Evolutionary conservation across 345 rosid species (phyloP), one percentile per base, ranked within the genome.

Genomic region (Eutrema yunnanense): DNA sequence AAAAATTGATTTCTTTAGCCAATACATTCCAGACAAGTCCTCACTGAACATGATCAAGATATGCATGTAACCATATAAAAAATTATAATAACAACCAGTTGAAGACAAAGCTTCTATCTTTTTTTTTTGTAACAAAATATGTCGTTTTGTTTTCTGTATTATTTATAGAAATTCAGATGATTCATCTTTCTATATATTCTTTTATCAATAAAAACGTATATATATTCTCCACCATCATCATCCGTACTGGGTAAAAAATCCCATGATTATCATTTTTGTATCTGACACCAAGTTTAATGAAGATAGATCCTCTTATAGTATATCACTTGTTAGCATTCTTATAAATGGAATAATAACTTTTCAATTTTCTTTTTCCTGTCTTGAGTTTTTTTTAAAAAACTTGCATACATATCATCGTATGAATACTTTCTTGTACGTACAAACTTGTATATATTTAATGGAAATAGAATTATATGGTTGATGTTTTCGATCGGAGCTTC

Each of bases 21-120:
- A 42, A 71, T 77, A 65, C 71, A 77, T 77, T 77, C 76, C 68
- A 71, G 80, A 76, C 76, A 77, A 64, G 36, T 71, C 76, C 63
- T 58, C 55, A 58, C 80, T 77, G 80, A 68, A 71, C 63, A 64
- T 57, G 72, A 71, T 58, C 63, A 77, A 77, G 68, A 65, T 77
- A 77, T 71, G 75, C 71, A 77, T 77, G 76, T 36, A 65, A 42
- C 16, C 16, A 16, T 64, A 26, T 62, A 54, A 38, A 27, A 30
- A 53, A 46, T 19, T 57, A 36, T 56, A 33, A 56, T 54, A 62
- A 30, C 47, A 56, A 56, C 72, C 62, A 71, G 71, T 57, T 41
- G 72, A 59, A 71, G 72, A 77, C 80, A 71, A 65, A 41, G 76
- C 75, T 76, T 76, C 65, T 76, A 64, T 56, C 48, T 57, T 37